Base-by-base conservation (phyloP, 1,139 yeast species). In the Magnusiomyces sp. region DNA sequence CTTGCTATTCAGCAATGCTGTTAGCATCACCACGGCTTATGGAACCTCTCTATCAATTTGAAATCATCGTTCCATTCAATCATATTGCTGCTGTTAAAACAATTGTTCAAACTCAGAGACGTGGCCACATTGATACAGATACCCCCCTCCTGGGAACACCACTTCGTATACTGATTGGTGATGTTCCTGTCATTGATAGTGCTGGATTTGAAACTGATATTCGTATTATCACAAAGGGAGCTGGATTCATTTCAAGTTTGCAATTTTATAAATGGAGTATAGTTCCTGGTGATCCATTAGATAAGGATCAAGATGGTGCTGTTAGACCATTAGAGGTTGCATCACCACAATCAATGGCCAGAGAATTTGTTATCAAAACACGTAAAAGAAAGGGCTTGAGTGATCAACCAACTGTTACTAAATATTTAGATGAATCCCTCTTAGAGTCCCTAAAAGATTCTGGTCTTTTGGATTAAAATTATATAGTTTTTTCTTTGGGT, bases 211-310 rank as follows among this genome's bases (percentile, higher is more conserved):
- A 87, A 62, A 80, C 95, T 0, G 98, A 92, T 61, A 68, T 92
- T 36, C 69, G 95, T 54, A 68, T 88, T 19, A 78, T 82, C 20
- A 79, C 95, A 0, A 81, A 79, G 55, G 96, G 97, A 3, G 82
- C 79, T 58, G 94, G 95, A 0, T 74, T 79, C 70, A 79, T 89
- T 45, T n/a, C 32, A 11, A 79, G 78, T 42, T 64, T 83, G 55
- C 75, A 75, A 44, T 88, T 86, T 64, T 74, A 75, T 52, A 75
- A 72, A 53, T 94, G 97, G 95, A 76, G 77, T 17, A 65, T 72
- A 7, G 95, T 87, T 0, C 95, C 97, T 1, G 98, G 98, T 0
- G 89, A 90, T 67, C 97, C 97, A 4, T 65, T 90, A 58, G 95
- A 90, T 63, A 68, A 69, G 27, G 75, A 76, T 29, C 78, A 78